Percentiles rank a stretch among this genome's conserved stretches.
phyloP scores from a whole-genome alignment of 2,329 filamentous ascomycete species.

The Colletotrichum horii region DNA sequence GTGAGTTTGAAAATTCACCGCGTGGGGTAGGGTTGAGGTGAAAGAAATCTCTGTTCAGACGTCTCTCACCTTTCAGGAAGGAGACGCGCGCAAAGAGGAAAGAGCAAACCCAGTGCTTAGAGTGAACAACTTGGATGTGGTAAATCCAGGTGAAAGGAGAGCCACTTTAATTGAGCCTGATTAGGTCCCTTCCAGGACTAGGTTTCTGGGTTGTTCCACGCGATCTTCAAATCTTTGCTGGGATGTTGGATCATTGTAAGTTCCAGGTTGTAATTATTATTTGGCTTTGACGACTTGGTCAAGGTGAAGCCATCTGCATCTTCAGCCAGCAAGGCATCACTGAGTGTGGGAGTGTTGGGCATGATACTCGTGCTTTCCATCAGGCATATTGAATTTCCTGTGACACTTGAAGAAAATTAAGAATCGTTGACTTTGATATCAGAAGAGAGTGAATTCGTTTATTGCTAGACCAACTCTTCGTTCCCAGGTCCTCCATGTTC shows the following conservation, averaged over 20 bases:
- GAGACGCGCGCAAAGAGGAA: not conserved
- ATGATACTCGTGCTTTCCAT: not conserved
- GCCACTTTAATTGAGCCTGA: fast-evolving
- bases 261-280: not conserved
- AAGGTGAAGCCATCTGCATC: not conserved
- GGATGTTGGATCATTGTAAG: not conserved
- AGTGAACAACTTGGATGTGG: not conserved
- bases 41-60: not conserved
- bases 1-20: not conserved
- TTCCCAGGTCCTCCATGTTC: not conserved
- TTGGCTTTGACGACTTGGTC: not conserved
- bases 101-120: not conserved
- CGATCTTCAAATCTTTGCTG: not conserved
- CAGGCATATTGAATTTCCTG: fast-evolving
- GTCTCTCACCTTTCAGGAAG: not conserved
- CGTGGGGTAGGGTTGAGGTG: not conserved
- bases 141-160: not conserved
- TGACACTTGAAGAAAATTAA: fast-evolving
- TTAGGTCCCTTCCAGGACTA: too few species aligned
- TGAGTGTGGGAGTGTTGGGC: not conserved
- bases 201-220: not conserved
- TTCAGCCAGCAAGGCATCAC: not conserved
- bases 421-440: fast-evolving
- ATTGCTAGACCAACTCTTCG: not conserved
- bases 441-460: not conserved